These are phyloP conservation scores for Tarenaya hassleriana DNA, from an alignment of 345 rosid species.

Conservation along the genomic window DNA sequence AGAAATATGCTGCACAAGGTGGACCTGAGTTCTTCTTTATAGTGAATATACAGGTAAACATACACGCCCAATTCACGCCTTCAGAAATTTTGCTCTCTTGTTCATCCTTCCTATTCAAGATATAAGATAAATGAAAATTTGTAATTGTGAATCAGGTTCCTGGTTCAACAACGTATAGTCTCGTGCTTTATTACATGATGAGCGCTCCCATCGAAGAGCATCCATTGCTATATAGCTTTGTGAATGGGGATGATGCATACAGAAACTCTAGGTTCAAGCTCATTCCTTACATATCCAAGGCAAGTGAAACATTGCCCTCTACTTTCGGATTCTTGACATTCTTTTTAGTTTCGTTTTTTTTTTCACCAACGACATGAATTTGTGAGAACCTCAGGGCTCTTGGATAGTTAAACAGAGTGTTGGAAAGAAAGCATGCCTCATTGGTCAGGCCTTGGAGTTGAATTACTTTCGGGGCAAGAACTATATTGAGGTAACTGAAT, in stretches of 20 bases:
- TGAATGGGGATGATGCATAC: conserved; percentile 74
- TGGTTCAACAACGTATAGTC: conserved; percentile 77
- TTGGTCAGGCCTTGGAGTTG: conserved; percentile 90
- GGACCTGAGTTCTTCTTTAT: conserved; percentile 89
- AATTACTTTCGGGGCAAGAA: conserved; percentile 84
- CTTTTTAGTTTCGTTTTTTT: background rate
- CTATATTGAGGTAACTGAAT: conserved; percentile 72
- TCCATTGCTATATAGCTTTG: conserved; percentile 69
- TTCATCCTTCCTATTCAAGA: background rate
- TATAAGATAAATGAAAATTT: conserved; percentile 8
- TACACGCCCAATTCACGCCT: no score
- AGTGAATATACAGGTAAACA: conserved; percentile 71
- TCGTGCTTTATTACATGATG: conserved; percentile 89
- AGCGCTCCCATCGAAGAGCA: conserved; percentile 65
- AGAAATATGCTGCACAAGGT: conserved; percentile 91
- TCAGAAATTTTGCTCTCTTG: background rate
- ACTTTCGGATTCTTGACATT: background rate
- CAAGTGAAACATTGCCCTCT: conserved; percentile 18
- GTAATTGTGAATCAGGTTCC: conserved; percentile 54
- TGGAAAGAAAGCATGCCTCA: conserved; percentile 89
- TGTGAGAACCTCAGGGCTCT: conserved; percentile 61
- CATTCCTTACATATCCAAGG: conserved; percentile 96
- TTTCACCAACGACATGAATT: background rate
- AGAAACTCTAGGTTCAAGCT: conserved; percentile 98
- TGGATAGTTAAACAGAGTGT: conserved; percentile 99